A percentile compares a stretch with the other conserved stretches of the same genome.
phyloP scores from a whole-genome alignment of 2,329 filamentous ascomycete species.

The Colletotrichum coccodes region DNA sequence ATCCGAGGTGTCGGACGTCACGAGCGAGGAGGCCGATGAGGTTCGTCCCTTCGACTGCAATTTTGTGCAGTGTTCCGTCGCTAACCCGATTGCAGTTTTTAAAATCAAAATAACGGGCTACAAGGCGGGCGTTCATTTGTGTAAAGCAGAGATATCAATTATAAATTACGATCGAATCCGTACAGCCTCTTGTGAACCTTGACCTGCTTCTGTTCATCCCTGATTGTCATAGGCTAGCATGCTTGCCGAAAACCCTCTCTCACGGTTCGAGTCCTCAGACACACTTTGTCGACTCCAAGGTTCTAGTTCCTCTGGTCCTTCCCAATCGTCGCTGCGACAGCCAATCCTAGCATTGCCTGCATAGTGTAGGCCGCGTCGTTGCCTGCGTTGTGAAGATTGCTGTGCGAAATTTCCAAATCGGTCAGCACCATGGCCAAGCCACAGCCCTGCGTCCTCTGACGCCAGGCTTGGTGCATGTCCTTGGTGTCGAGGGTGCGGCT shows the following conservation, averaged over 20 bases:
- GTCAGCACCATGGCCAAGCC: slow-evolving; percentile 70
- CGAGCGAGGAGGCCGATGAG: slow-evolving; percentile 76
- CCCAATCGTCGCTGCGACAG: slow-evolving; percentile 34
- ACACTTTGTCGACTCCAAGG: not conserved
- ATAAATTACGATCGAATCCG: not conserved
- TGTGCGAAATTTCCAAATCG: slow-evolving; percentile 20
- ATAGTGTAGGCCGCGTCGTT: slow-evolving; percentile 34
- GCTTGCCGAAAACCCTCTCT: too few species aligned
- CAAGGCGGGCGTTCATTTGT: slow-evolving; percentile 2
- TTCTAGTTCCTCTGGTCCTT: not conserved
- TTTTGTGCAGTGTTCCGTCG: not conserved
- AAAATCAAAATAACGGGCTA: slow-evolving; percentile 15
- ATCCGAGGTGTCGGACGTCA: slow-evolving; percentile 73
- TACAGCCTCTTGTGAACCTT: not conserved
- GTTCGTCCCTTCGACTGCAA: slow-evolving; percentile 43
- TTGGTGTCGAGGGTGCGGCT: slow-evolving; percentile 77
- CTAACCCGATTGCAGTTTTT: slow-evolving; percentile 21
- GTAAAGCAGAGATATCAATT: not conserved
- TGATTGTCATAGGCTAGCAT: not conserved
- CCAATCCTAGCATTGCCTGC: slow-evolving; percentile 36
- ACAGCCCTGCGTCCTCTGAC: slow-evolving; percentile 60
- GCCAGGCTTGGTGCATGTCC: slow-evolving; percentile 73
- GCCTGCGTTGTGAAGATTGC: slow-evolving; percentile 34
- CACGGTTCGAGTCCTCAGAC: too few species aligned
- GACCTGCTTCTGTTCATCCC: not conserved